Evolutionary conservation across 768 basidiomycete genomes (phyloP).

Genomic region (Lactarius trivialis): DNA sequence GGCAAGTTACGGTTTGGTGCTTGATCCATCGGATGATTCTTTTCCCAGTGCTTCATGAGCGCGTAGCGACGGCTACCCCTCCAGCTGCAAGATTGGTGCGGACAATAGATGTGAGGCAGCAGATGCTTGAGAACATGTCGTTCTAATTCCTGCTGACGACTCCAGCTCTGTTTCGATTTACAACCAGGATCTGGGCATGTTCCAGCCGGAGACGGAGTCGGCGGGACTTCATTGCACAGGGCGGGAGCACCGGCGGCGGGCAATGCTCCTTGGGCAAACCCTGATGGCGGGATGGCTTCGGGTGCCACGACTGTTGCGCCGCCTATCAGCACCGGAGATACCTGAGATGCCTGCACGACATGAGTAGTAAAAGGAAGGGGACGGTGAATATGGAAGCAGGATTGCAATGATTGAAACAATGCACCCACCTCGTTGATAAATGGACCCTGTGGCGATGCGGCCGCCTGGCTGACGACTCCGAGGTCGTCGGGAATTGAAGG

Average conservation of each 20-base stretch:
- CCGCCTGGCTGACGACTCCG: background rate
- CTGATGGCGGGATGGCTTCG: background rate
- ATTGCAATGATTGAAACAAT: background rate
- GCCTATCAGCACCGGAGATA: background rate
- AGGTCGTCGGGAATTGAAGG: background rate
- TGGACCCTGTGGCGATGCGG: background rate
- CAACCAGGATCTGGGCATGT: background rate
- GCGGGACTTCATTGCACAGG: background rate
- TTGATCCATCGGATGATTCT: background rate
- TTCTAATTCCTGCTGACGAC: background rate
- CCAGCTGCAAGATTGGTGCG: background rate
- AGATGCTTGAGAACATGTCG: constrained; percentile 3
- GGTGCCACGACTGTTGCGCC: background rate
- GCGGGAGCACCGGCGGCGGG: background rate
- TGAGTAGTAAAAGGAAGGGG: background rate
- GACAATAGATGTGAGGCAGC: background rate
- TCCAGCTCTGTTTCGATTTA: rapidly evolving
- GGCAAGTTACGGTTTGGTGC: background rate
- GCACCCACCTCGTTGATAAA: background rate
- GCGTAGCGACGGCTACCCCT: background rate
- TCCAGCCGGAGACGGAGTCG: background rate
- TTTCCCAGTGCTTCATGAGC: background rate
- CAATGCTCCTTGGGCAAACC: background rate
- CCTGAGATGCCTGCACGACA: background rate
- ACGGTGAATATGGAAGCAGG: background rate